Evolutionary conservation across 2,329 filamentous ascomycete genomes (phyloP).

Genomic region (Thermothelomyces thermophilus): DNA sequence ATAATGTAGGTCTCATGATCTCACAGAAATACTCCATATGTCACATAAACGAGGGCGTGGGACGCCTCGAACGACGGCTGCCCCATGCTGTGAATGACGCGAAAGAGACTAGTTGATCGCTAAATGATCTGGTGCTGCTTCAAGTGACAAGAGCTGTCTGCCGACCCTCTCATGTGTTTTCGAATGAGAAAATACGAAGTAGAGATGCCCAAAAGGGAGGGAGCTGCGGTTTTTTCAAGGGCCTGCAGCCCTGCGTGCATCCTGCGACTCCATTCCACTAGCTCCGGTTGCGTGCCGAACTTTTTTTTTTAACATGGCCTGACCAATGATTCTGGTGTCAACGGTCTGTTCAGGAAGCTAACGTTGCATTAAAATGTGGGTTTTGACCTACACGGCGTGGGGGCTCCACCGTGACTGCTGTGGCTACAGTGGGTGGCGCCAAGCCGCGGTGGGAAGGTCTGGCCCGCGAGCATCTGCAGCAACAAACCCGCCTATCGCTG

Average conservation of each 20-base stretch:
- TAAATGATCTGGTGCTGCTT: not conserved
- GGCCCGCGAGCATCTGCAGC: no score
- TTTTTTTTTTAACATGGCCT: constrained; percentile 1
- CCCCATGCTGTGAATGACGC: constrained; percentile 49
- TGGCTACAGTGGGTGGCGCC: not conserved
- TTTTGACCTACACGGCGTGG: no score
- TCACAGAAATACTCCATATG: constrained; percentile 72
- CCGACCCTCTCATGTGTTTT: not conserved
- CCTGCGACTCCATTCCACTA: not conserved
- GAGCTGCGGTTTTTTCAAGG: not conserved
- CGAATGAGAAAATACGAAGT: not conserved
- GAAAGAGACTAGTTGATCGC: no score
- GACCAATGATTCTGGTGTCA: constrained; percentile 3
- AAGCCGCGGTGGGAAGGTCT: not conserved
- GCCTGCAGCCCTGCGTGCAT: not conserved
- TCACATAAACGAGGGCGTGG: constrained; percentile 77
- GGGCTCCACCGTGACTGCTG: no score
- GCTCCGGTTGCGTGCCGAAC: not conserved
- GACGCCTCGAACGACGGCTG: constrained; percentile 69
- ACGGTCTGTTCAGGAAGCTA: constrained; percentile 6
- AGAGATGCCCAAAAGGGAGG: not conserved
- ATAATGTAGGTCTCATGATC: not conserved
- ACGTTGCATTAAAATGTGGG: not conserved
- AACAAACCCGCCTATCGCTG: not conserved
- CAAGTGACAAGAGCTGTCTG: no score